phyloP scores from a whole-genome alignment of 192 early-diverging fungal genomes.

The Paraglomus occultum region DNA sequence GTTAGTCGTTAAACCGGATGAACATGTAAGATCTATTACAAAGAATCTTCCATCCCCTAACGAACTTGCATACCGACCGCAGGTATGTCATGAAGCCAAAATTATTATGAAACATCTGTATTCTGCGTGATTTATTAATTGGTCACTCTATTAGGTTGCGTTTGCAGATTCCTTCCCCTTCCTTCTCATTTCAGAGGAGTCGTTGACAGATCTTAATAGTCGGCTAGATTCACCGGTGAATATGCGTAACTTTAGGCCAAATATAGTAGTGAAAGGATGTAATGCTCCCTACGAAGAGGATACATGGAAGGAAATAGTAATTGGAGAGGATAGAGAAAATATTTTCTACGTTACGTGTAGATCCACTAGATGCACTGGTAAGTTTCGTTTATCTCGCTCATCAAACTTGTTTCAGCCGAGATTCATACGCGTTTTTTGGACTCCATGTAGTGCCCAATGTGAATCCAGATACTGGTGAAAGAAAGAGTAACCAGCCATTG shows the following conservation, averaged over 20 bases:
- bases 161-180: conserved; percentile 80
- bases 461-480: conserved; percentile 49
- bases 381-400: background rate
- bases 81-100: conserved; percentile 2
- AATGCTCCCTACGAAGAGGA: conserved; percentile 68
- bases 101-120: background rate
- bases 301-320: conserved; percentile 52
- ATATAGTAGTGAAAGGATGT: conserved; percentile 57
- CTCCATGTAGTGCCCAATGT: conserved; percentile 49
- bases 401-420: background rate
- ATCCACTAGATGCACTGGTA: conserved; percentile 49
- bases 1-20: conserved; percentile 50
- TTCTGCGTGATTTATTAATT: background rate
- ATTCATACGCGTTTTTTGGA: too few relatives aligned
- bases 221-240: conserved; percentile 48
- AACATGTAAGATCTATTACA: conserved; percentile 38
- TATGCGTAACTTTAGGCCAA: conserved; percentile 70
- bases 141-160: conserved; percentile 51
- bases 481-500: conserved; percentile 51
- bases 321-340: conserved; percentile 25
- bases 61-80: conserved; percentile 33
- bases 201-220: conserved; percentile 62
- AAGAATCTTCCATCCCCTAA: conserved; percentile 46
- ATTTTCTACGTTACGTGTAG: conserved; percentile 53
- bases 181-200: conserved; percentile 57